A percentile compares a stretch with the other conserved stretches of the same genome.
phyloP scores from a whole-genome alignment of 495 filamentous ascomycete species.

The Cetradonia linearis region DNA sequence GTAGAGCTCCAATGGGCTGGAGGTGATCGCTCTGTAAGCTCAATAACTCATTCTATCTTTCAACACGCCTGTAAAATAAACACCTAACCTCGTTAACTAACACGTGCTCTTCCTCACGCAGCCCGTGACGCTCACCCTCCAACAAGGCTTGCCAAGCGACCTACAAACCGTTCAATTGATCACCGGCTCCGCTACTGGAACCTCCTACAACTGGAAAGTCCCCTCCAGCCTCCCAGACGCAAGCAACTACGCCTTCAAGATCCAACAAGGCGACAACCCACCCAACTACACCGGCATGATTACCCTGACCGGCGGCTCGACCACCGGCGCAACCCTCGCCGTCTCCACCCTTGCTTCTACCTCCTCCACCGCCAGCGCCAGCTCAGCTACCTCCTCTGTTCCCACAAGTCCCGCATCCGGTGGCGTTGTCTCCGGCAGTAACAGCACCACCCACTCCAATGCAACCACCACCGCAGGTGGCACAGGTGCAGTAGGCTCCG shows the following conservation, averaged over 20 bases:
- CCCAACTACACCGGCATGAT: constrained; percentile 41
- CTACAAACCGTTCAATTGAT: constrained; percentile 36
- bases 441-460: constrained; percentile 10
- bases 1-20: constrained; percentile 37
- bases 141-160: constrained; percentile 33
- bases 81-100: background rate
- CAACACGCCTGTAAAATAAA: background rate
- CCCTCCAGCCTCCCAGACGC: constrained; percentile 31
- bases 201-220: constrained; percentile 36
- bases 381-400: constrained; percentile 11
- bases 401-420: constrained; percentile 6
- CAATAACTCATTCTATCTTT: background rate
- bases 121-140: constrained; percentile 37
- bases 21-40: constrained; percentile 29
- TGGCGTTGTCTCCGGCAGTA: background rate
- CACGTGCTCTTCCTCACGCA: background rate
- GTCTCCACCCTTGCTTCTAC: constrained; percentile 11
- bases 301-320: constrained; percentile 24
- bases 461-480: constrained; percentile 17
- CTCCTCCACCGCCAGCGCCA: constrained; percentile 8
- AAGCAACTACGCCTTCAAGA: constrained; percentile 39
- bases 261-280: constrained; percentile 32
- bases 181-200: constrained; percentile 30
- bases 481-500: background rate
- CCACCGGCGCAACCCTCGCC: constrained; percentile 13